Percentiles rank a stretch among this genome's conserved stretches.
Evolutionary conservation across 23 red algal genomes (phyloP).

Genomic region (Gracilaria gracilis): DNA sequence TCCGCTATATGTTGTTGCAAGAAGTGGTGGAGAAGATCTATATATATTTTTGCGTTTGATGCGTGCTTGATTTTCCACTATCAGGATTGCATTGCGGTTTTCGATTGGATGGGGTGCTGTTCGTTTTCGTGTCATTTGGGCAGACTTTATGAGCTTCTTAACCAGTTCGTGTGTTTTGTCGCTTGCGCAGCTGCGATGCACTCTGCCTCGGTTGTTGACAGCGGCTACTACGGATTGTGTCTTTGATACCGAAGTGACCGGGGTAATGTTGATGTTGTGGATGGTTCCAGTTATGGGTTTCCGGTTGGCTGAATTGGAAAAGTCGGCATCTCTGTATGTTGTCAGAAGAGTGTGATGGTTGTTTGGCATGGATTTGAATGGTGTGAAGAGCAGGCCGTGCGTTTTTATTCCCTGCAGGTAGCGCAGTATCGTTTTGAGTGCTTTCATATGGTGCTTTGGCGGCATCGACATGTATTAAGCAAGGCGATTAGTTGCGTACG

Average conservation of each 20-base stretch:
- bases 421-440: not conserved
- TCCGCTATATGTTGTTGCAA: not conserved
- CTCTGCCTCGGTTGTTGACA: conserved; percentile 24
- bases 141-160: not conserved
- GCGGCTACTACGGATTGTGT: not conserved
- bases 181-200: not conserved
- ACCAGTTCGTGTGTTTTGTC: conserved; percentile 2
- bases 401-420: not conserved
- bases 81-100: not conserved
- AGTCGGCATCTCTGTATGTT: conserved; percentile 36
- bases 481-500: not conserved
- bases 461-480: not conserved
- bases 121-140: not conserved
- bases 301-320: not conserved
- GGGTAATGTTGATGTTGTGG: not conserved
- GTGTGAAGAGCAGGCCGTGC: too few species aligned
- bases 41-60: conserved; percentile 28
- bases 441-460: not conserved
- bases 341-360: not conserved
- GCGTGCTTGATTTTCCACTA: conserved; percentile 3
- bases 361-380: too few species aligned
- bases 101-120: not conserved
- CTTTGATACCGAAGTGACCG: not conserved
- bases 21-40: not conserved
- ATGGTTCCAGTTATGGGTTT: conserved; percentile 14